Evolutionary conservation across 2,329 filamentous ascomycete genomes (phyloP), one percentile per base, ranked within the genome.

Genomic region (Alternaria consortialis): DNA sequence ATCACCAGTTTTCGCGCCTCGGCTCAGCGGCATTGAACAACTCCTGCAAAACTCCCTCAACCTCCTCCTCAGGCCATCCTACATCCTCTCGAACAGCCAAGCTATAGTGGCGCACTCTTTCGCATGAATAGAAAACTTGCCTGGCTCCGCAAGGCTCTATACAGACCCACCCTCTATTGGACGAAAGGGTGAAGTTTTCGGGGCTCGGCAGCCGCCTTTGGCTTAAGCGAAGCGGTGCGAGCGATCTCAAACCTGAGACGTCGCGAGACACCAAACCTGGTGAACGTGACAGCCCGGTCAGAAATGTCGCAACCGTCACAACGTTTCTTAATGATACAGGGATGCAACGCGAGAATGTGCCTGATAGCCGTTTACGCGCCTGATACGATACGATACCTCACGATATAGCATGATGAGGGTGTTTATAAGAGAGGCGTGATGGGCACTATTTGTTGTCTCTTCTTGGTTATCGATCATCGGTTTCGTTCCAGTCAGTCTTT

Each of bases 271-370:
- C 39, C 61, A 53, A 34, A 43, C 54, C 53, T 43, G 34, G 32
- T 23, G 48, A 55, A 52, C 53, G 50, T 58, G 61, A 51, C 58
- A 59, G 55, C 60, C 60, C 63, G 66, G 66, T 58, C 55, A 58
- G 32, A 31, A 48, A 44, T 56, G 42, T 56, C 53, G 32, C 47
- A 20, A 56, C 3, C 20, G 39, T 42, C 39, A 20, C 39, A 40
- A 46, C 46, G 46, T 32, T 44, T 50, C 46, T 56, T 44, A 12
- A 40, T 60, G 58, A 60, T 52, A 60, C 64, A 67, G 46, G 44
- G 39, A 29, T 23, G 62, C 11, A 56, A 46, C 51, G 43, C 52
- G 47, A 56, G 43, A 47, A 34, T 27, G n/a, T 64, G 66, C 64
- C 62, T 68, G 40, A 17, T 47, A 42, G 25, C 58, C 58, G 64